Conservation (phyloP, 2,329 filamentous ascomycete species). For the Aspergillus ochraceus region DNA sequence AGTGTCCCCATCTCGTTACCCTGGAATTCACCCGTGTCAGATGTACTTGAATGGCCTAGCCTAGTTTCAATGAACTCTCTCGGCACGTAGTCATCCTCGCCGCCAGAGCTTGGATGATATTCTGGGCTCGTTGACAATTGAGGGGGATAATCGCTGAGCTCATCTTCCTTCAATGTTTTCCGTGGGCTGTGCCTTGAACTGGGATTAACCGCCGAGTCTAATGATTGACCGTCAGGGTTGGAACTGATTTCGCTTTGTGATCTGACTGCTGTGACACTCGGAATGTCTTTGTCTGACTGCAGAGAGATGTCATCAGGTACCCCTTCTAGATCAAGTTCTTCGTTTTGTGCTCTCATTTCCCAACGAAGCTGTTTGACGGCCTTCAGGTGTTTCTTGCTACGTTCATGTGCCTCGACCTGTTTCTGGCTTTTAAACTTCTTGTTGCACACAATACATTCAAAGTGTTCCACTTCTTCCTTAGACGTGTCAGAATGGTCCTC, state of each 20-base stretch:
- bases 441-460: conserved; percentile 63
- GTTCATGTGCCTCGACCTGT: conserved; percentile 87
- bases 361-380: conserved; percentile 75
- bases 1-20: conserved; percentile 12
- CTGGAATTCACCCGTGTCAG: conserved; percentile 9
- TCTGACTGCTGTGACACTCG: background rate
- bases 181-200: background rate
- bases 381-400: conserved; percentile 94
- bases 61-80: conserved; percentile 43
- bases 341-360: conserved; percentile 81
- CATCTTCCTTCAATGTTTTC: background rate
- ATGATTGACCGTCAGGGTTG: background rate
- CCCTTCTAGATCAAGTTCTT: conserved; percentile 40
- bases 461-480: conserved; percentile 54
- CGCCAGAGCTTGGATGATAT: background rate
- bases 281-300: background rate
- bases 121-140: background rate
- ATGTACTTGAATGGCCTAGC: conserved; percentile 26
- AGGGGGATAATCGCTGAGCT: background rate
- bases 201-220: background rate
- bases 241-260: background rate
- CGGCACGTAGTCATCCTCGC: conserved; percentile 43
- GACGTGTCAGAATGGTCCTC: conserved; percentile 50
- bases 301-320: background rate
- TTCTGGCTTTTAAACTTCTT: conserved; percentile 84